These are phyloP conservation scores for Trichophyton benhamiae DNA, from an alignment of 2,329 filamentous ascomycete species.

Conservation along the genomic window DNA sequence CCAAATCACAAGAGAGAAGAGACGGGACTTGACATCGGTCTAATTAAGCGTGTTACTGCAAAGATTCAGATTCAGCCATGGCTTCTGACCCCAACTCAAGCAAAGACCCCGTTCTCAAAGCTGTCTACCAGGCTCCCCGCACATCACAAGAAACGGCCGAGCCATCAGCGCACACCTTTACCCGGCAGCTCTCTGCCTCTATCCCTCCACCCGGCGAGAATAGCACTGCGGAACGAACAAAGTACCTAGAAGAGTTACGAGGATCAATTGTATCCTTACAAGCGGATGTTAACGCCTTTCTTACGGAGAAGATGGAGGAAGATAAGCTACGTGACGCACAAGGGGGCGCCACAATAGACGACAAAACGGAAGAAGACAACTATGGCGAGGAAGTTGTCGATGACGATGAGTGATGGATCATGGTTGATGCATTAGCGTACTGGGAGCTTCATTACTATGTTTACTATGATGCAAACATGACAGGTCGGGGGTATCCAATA, in stretches of 20 bases:
- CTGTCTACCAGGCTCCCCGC: slow-evolving; percentile 18
- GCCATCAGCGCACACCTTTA: slow-evolving; percentile 19
- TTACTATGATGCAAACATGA: background rate
- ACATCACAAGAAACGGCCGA: slow-evolving; percentile 12
- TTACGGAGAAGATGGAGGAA: slow-evolving; percentile 51
- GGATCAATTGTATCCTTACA: slow-evolving; percentile 41
- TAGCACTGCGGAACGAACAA: slow-evolving; percentile 34
- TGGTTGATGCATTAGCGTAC: slow-evolving; percentile 9
- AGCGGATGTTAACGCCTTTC: slow-evolving; percentile 45
- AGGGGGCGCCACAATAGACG: slow-evolving; percentile 16
- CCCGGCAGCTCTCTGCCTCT: slow-evolving; percentile 21
- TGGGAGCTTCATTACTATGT: background rate
- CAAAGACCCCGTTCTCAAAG: slow-evolving; percentile 13
- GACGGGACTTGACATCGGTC: too few relatives aligned
- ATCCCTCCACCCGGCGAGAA: slow-evolving; percentile 8
- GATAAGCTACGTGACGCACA: slow-evolving; percentile 37
- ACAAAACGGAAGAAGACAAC: slow-evolving; percentile 41
- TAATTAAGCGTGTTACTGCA: too few relatives aligned
- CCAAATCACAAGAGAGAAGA: too few relatives aligned
- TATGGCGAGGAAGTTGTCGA: slow-evolving; percentile 73
- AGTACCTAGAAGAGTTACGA: slow-evolving; percentile 42
- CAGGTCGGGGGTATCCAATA: background rate
- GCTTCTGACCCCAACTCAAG: slow-evolving; percentile 11
- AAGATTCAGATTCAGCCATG: slow-evolving; percentile 6
- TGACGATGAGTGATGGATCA: slow-evolving; percentile 29